phyloP scores from a whole-genome alignment of 2,329 filamentous ascomycete genomes.

The Zasmidium angulare region DNA sequence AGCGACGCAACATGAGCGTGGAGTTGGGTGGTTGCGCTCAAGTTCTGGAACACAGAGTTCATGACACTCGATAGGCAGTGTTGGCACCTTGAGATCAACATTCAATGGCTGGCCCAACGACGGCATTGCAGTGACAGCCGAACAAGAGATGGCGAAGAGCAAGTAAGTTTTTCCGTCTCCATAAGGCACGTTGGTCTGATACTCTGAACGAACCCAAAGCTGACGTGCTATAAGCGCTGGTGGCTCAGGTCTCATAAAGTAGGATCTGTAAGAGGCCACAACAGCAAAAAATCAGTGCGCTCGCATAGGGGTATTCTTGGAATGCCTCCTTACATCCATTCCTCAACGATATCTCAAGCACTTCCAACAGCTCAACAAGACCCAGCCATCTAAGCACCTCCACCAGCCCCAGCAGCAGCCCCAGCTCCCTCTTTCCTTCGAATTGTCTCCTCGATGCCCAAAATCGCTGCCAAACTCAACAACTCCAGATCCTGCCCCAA shows the following conservation, averaged over 20 bases:
- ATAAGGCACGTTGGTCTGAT: too few species aligned
- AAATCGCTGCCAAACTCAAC: slow-evolving; percentile 1
- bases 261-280: background rate
- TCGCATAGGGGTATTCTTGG: background rate
- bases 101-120: background rate
- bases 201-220: background rate
- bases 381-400: background rate
- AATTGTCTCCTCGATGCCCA: slow-evolving; percentile 5
- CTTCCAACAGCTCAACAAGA: background rate
- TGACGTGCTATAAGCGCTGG: background rate
- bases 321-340: background rate
- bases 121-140: background rate
- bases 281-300: background rate
- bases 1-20: background rate
- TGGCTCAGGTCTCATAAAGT: background rate
- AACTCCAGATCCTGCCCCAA: slow-evolving; percentile 6
- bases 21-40: background rate
- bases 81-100: background rate
- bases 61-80: background rate
- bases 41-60: background rate
- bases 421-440: background rate
- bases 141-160: background rate
- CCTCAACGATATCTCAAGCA: too few species aligned
- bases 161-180: too few species aligned
- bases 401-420: background rate